Base-by-base conservation (phyloP, 257 asterid species). In the Forsythia viridissima region DNA sequence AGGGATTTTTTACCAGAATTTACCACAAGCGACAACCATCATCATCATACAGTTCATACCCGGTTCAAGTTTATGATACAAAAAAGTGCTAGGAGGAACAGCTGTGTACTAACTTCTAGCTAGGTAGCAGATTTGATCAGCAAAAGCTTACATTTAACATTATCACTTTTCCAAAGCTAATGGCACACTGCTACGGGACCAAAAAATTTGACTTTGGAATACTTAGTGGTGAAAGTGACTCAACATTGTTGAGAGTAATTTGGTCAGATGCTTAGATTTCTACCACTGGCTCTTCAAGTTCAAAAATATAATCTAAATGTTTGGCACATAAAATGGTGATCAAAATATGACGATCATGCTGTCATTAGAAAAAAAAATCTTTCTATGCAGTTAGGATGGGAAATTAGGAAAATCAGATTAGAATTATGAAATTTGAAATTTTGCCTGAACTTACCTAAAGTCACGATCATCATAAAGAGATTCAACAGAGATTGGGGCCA, bases 401-500 rank as follows among this genome's bases (percentile, higher is more conserved):
- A 57, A 73, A 52, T 59, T 59, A 55, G 20, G 40, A 61, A 68
- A 51, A 66, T 69, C 12, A 52, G 52, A 71, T 30, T 48, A 18
- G 21, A 63, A 81, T 15, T 68, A 72, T 71, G 48, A 24, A 42
- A 72, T 69, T 68, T 30, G 61, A 61, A 57, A 70, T 8, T 61
- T 63, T 24, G 40, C 69, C 21, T 79, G 66, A 39, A 85, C 89
- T 81, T 81, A 91, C 99, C 99, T 92, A 83, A 96, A 93, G 88
- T 96, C 99, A 43, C 88, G 93, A 75, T 93, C 99, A 74, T 93
- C 96, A 63, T 93, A 86, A 37, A 96, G 83, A 67, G 99, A 96
- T 83, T 96, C 99, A 30, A 96, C 99, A 51, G 99, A 96, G 63
- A 96, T 91, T 46, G 99, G 97, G 81, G 99, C 99, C 84, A 81